Base-by-base conservation (phyloP, 2,329 filamentous ascomycete genomes). In the Chaetomium sp. region DNA sequence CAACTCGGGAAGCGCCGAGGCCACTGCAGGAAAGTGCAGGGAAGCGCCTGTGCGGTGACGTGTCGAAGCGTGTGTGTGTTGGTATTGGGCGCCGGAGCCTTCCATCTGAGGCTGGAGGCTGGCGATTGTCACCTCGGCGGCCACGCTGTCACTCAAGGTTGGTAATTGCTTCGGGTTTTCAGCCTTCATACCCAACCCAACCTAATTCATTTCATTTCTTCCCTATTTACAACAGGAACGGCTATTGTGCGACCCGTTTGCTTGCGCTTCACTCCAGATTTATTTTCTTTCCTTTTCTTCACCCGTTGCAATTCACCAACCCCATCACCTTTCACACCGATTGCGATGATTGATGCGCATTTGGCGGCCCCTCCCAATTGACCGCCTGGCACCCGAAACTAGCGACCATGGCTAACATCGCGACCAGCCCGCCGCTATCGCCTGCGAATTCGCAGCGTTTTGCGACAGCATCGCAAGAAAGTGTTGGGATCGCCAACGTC, bases 101-200 rank as follows among this genome's bases (percentile, higher is more conserved):
- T 55, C n/a, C 5, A n/a, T 42, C 42, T 50, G 57, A 56, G 42
- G 49, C 29, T 38, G 54, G 57, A 56, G 42, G 49, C 29, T 38
- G 54, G 50, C 29, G 25, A 31, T 27, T 55, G 56, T 47, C 62
- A 55, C 54, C 23, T 19, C 61, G 38, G n/a, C 19, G 42, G 61
- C 62, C 62, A 65, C 66, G 66, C 66, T 68, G 62, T 66, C 62
- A 65, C 42, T 27, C 53, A 53, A 65, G 50, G 62, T n/a, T n/a
- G n/a, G n/a, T 54, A 25, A 49, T 21, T 45, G 31, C 27, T 53
- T 63, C 35, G 23, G 45, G 38, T 49, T 51, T 45, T 38, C n/a
- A 8, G 8, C 25, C 25, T 60, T 55, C 55, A 55, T 51, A 54
- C 53, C 47, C 57, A 60, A 53, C 45, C 50, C 31, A 55, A 21